Base-by-base conservation (phyloP, 352 stramenopile species). In the Globisporangium camurandrum region DNA sequence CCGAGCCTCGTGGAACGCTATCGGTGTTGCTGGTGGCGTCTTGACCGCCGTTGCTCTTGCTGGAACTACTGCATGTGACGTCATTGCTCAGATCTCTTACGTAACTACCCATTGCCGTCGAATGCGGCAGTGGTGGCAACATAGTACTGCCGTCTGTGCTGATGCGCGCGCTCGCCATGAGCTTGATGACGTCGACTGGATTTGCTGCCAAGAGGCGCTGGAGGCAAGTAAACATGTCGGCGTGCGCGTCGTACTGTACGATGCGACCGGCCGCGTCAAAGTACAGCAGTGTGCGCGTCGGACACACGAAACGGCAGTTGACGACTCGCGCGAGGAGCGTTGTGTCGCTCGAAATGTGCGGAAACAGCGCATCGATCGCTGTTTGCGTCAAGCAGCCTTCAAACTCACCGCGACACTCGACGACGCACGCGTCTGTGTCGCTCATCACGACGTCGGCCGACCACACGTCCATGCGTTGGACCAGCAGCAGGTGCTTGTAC, bases 241-340 rank as follows among this genome's bases (percentile, higher is more conserved):
- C 48, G 39, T 54, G 48, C 23, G 48, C 48, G 16, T 54, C 23
- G 28, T 54, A 54, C 37, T 46, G 22, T 3, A 54, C 24, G 17
- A 54, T 46, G 17, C 34, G 36, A 6, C 26, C 37, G 14, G 16
- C 26, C 2, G 19, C 27, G 39, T 54, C 48, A 47, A 54, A 54
- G 48, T 54, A 54, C 26, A 54, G 20, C 5, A 54, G 48, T 19
- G 47, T 46, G n/a, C 17, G 22, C 22, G 37, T 44, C 10, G 47
- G 47, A 17, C 47, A 53, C 27, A 50, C 44, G 14, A 50, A 20
- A 10, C 6, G 27, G 24, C n/a, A 19, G 26, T 27, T 28, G 9
- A 40, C 44, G 44, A 50, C 8, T 11, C 24, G 14, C 23, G 16
- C 24, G 19, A 50, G 4, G 8, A 50, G 26, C 44, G 8, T 1